Evolutionary conservation across 768 basidiomycete species (phyloP).

Genomic region (Dictyophora rubrovolvata): DNA sequence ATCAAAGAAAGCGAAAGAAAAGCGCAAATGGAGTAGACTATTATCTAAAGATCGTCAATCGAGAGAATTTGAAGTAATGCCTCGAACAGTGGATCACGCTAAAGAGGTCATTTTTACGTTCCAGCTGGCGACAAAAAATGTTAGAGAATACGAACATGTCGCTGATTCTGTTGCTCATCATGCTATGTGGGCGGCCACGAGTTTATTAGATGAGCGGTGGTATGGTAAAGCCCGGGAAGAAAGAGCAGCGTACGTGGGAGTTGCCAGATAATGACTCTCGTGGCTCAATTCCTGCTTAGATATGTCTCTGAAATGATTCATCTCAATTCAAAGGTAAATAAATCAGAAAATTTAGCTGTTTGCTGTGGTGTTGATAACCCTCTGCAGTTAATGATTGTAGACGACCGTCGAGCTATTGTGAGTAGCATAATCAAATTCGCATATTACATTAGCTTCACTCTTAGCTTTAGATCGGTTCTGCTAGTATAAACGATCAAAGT

Average conservation of each 20-base stretch:
- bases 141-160: conserved; percentile 54
- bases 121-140: conserved; percentile 47
- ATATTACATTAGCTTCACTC: not conserved
- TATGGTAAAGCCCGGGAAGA: conserved; percentile 77
- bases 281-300: conserved; percentile 26
- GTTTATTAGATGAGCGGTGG: conserved; percentile 73
- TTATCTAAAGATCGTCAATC: conserved; percentile 38
- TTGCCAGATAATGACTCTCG: conserved; percentile 14
- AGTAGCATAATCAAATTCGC: conserved; percentile 19
- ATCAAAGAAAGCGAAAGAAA: conserved; percentile 45
- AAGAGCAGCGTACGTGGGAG: conserved; percentile 46
- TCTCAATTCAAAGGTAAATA: conserved; percentile 58
- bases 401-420: conserved; percentile 83
- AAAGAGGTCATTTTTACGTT: conserved; percentile 57
- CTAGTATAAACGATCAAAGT: conserved; percentile 84
- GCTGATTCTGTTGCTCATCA: conserved; percentile 78
- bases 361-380: conserved; percentile 9
- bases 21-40: conserved; percentile 38
- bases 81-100: conserved; percentile 58
- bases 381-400: conserved; percentile 72
- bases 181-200: conserved; percentile 51
- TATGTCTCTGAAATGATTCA: conserved; percentile 76
- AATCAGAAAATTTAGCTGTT: not conserved
- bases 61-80: conserved; percentile 60
- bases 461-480: conserved; percentile 71